These are phyloP conservation scores for Colletotrichum tofieldiae DNA, from an alignment of 2,329 filamentous ascomycete genomes.

Conservation along the genomic window DNA sequence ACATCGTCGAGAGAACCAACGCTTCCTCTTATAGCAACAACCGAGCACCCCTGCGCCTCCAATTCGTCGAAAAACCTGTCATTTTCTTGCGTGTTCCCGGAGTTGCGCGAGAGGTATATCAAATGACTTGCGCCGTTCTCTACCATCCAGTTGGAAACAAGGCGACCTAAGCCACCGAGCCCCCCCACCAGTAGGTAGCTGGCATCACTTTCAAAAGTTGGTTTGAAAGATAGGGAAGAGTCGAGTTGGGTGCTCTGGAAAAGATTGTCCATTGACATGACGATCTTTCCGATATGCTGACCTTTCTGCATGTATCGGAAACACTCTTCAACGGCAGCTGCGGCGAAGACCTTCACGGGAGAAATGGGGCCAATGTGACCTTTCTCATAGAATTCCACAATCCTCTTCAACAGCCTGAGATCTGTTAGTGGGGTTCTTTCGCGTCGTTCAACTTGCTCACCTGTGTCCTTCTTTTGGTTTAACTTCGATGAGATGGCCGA, in stretches of 20 bases:
- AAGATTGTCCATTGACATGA: slow-evolving; percentile 45
- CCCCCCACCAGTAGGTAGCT: slow-evolving; percentile 48
- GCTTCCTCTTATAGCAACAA: not conserved
- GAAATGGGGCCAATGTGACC: slow-evolving; percentile 41
- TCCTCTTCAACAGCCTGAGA: slow-evolving; percentile 5
- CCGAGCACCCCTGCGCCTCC: not conserved
- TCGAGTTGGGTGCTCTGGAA: not conserved
- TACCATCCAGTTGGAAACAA: slow-evolving; percentile 47
- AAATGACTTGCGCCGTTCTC: slow-evolving; percentile 45
- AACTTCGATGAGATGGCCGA: slow-evolving; percentile 32
- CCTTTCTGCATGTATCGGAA: slow-evolving; percentile 59
- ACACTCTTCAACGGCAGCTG: slow-evolving; percentile 52
- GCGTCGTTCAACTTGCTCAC: not conserved
- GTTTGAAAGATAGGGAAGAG: slow-evolving; percentile 1
- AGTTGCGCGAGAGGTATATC: slow-evolving; percentile 37
- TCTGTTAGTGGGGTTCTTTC: not conserved
- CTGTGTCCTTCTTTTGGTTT: slow-evolving; percentile 22
- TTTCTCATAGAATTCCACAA: slow-evolving; percentile 22
- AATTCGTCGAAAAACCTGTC: slow-evolving; percentile 16
- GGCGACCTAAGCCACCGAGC: slow-evolving; percentile 47
- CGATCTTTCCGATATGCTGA: slow-evolving; percentile 59
- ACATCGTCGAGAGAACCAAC: slow-evolving; percentile 47
- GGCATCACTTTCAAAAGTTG: not conserved
- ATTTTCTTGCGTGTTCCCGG: not conserved
- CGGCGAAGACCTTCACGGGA: slow-evolving; percentile 45